Base-by-base conservation (phyloP, 1,284 basidiomycete genomes). In the Ceratobasidium sp. region DNA sequence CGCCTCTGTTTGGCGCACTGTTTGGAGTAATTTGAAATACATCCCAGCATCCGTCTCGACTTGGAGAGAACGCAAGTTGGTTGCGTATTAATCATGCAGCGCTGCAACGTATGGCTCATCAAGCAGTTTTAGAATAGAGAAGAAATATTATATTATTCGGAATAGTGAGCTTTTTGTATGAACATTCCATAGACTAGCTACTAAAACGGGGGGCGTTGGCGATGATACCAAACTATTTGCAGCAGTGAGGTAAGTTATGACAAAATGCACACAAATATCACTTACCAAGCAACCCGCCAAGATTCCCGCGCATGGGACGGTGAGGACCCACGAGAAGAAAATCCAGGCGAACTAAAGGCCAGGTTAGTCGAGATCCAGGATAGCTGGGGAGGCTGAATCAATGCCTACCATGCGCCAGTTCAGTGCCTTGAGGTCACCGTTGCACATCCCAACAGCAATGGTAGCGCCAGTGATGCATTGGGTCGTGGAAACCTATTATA, bases 381-480 rank as follows among this genome's bases (percentile, higher is more conserved):
- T 72, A 28, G 11, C 6, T 49, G 12, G 25, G 11, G 7, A 48
- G 21, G 2, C 3, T n/a, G n/a, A 16, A 28, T 2, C 18, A 67
- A 77, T 79, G 11, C 63, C 75, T 48, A 78, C 73, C 51, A 74
- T 73, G 30, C 76, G 64, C 77, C 77, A 81, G 78, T 82, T 82
- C 76, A 82, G 75, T 11, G 82, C 80, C 51, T 77, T 78, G 54
- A 78, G 56, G 53, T 79, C 78, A 30, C 81, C 80, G 66, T 81
- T 81, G 75, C 79, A 80, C 9, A 83, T 74, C 51, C 80, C 82
- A 25, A 83, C 82, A 61, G 82, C 83, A 67, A 83, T 76, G 2
- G 83, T 84, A 23, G 81, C 79, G 54, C 82, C 83, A 0, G 82
- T 82, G 75, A 83, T 83, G 76, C 81, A 82, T 81, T 82, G 82